phyloP scores from a whole-genome alignment of 768 basidiomycete species.

The Saitozyma sp. region DNA sequence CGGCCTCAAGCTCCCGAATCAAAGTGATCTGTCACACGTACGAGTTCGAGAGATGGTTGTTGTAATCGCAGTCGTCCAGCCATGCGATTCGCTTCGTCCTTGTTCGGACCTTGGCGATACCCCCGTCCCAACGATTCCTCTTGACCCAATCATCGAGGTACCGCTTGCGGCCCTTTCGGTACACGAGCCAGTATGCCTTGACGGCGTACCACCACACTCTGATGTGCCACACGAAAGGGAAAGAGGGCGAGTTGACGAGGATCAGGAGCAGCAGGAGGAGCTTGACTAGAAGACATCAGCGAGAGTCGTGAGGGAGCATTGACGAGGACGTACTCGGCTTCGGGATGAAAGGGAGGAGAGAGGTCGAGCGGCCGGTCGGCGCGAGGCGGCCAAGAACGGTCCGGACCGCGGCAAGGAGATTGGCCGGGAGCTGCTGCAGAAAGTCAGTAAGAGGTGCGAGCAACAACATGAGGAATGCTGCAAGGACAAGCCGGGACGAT shows the following conservation, averaged over 20 bases:
- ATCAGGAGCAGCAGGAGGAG: conserved; percentile 35
- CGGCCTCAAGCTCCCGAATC: neutral
- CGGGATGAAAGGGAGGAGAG: conserved; percentile 23
- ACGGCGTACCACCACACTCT: conserved; percentile 36
- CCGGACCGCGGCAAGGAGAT: neutral
- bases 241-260: conserved; percentile 39
- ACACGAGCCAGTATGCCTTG: conserved; percentile 30
- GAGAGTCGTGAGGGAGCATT: neutral
- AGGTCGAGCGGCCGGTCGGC: conserved; percentile 5
- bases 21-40: conserved; percentile 10
- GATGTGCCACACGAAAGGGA: conserved; percentile 46
- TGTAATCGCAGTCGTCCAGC: conserved; percentile 47
- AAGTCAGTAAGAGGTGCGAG: no score
- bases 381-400: neutral
- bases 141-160: conserved; percentile 35
- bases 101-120: conserved; percentile 21
- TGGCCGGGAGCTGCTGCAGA: conserved; percentile 8
- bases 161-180: conserved; percentile 29
- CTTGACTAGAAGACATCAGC: conserved; percentile 30
- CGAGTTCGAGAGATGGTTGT: conserved; percentile 46
- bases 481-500: no score
- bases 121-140: conserved; percentile 16
- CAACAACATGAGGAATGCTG: no score
- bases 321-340: conserved; percentile 13
- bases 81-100: conserved; percentile 29